Base-by-base conservation (phyloP, 1,284 basidiomycete genomes). In the Pyrrhoderma noxium region DNA sequence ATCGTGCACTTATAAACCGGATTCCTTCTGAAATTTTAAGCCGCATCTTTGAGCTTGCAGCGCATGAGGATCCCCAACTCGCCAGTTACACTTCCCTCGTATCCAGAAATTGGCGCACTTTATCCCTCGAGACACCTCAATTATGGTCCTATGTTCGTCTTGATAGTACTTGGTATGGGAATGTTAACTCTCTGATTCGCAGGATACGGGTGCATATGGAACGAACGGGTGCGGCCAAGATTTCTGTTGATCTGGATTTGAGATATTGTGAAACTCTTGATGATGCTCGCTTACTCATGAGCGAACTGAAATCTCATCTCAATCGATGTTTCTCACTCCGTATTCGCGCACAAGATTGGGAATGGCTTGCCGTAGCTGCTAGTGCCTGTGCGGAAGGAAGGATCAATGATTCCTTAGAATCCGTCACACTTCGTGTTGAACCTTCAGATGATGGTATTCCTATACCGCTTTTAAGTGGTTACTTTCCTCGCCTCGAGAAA, bases 21-120 rank as follows among this genome's bases (percentile, higher is more conserved):
- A 45, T 69, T 5, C 67, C 67, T 1, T 56, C 65, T 1, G 67
- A 69, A 49, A 58, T 67, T 25, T 60, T 69, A 7, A 63, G 64
- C 37, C 63, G 65, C 16, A 58, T 69, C 9, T 67, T 69, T 53
- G 67, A 68, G 52, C 56, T 67, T 11, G 67, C 64, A 21, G 61
- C 63, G 0, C 57, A 67, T 49, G 62, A 65, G 25, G 45, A 57
- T 48, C 44, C 56, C 13, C 55, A 63, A 3, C 56, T 65, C 34
- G 53, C 64, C 7, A 53, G 57, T 3, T 47, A 41, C 16, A 41
- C 67, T 13, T 62, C 58, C 14, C 61, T 67, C 18, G 65, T 67
- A 9, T 66, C 61, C 13, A 61, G 42, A 8, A 57, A 59, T 21
- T 68, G 67, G 67, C 52, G 64, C 18, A 45, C 55, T 27, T 44